Conservation (phyloP, 495 filamentous ascomycete genomes). For the Neurospora sp. region DNA sequence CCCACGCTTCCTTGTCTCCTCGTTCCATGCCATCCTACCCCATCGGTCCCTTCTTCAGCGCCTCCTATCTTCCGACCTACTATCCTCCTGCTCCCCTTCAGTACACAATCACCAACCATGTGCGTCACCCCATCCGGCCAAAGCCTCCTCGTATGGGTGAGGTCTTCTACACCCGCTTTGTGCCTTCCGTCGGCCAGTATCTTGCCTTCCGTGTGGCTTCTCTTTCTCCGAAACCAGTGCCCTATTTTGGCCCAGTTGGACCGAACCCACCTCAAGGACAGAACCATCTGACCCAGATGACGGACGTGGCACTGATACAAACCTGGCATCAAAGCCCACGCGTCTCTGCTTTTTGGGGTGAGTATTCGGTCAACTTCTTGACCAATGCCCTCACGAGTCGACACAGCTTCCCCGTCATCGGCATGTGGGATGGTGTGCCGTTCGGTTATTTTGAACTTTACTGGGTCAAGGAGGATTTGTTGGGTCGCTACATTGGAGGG, state of each 20-base stretch:
- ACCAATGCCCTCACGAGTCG: conserved; percentile 47
- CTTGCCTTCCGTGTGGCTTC: conserved; percentile 79
- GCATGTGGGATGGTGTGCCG: conserved; percentile 87
- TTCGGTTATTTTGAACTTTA: conserved; percentile 98
- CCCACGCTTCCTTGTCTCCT: conserved; percentile 8
- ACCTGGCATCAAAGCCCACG: conserved; percentile 86
- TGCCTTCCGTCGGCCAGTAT: conserved; percentile 74
- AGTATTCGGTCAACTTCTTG: conserved; percentile 59
- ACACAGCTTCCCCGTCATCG: conserved; percentile 86
- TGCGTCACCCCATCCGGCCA: conserved; percentile 79
- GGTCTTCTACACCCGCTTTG: conserved; percentile 78
- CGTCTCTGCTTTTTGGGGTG: conserved; percentile 74
- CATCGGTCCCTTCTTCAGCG: conserved; percentile 61
- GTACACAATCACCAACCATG: conserved; percentile 66
- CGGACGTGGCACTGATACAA: conserved; percentile 68
- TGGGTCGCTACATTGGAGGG: conserved; percentile 55
- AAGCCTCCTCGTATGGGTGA: conserved; percentile 84
- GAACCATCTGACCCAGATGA: conserved; percentile 25
- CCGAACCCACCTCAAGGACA: conserved; percentile 23
- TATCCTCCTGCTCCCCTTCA: conserved; percentile 76
- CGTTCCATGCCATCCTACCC: conserved; percentile 23
- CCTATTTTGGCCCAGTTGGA: conserved; percentile 43
- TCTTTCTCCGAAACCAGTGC: conserved; percentile 41
- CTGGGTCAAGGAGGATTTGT: conserved; percentile 88
- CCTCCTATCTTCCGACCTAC: conserved; percentile 79